phyloP scores from a whole-genome alignment of 805 yeast species.

The Saturnispora hagleri region DNA sequence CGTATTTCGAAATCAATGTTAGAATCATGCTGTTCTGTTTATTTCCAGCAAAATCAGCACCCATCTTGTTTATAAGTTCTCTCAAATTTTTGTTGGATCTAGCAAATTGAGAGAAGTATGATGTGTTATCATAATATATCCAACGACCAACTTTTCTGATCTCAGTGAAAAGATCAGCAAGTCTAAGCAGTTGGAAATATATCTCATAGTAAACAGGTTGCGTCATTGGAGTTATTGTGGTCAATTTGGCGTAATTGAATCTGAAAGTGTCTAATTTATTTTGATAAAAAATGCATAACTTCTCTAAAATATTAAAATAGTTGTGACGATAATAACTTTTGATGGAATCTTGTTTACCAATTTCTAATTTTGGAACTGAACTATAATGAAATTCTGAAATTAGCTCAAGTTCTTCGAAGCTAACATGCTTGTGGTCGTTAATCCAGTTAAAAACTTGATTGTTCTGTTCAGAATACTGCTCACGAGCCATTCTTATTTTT shows the following conservation, averaged over 20 bases:
- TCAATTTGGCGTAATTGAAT: conserved; percentile 23
- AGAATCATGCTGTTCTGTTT: conserved; percentile 42
- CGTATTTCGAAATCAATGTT: conserved; percentile 38
- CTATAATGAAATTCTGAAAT: conserved; percentile 6
- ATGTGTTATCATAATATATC: conserved; percentile 35
- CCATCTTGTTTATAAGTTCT: conserved; percentile 17
- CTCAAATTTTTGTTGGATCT: conserved; percentile 21
- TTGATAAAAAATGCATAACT: conserved; percentile 6
- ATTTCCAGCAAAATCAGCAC: conserved; percentile 28
- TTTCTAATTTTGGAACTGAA: conserved; percentile 3
- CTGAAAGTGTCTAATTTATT: conserved; percentile 23
- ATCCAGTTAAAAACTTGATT: conserved; percentile 15
- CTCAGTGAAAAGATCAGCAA: conserved; percentile 42
- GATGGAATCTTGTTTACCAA: conserved; percentile 17
- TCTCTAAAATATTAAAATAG: conserved; percentile 19
- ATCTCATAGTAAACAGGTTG: conserved; percentile 26
- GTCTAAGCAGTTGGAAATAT: conserved; percentile 32
- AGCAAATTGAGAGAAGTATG: conserved; percentile 34
- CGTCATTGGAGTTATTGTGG: conserved; percentile 14
- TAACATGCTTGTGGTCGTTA: not conserved
- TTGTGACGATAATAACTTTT: conserved; percentile 15
- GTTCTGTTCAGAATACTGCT: conserved; percentile 11
- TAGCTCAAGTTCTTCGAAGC: conserved; percentile 11
- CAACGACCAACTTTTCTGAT: conserved; percentile 40
- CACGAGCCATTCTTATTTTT: conserved; percentile 14